Evolutionary conservation across 768 basidiomycete species (phyloP).

Genomic region (Imleria badia): DNA sequence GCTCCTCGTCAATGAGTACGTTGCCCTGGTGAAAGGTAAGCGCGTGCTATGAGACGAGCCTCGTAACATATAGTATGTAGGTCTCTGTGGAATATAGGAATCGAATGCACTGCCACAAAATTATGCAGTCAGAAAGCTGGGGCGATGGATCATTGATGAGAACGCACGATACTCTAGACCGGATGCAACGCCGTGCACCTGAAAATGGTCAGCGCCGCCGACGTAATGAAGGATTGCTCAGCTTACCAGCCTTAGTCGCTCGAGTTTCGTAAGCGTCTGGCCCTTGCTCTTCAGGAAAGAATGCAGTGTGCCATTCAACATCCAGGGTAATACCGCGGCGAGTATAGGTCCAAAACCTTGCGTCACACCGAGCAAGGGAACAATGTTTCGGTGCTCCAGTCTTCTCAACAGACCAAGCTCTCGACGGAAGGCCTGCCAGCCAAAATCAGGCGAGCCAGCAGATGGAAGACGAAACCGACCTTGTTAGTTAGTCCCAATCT

Average conservation of each 20-base stretch:
- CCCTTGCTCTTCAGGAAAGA: neutral
- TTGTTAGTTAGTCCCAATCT: neutral
- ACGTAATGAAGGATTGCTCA: neutral
- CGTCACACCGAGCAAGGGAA: neutral
- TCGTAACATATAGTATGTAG: neutral
- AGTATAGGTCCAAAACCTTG: neutral
- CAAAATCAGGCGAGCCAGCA: too few relatives aligned
- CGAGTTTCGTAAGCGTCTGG: neutral
- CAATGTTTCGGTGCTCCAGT: neutral
- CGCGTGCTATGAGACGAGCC: neutral
- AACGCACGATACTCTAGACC: constrained; percentile 1
- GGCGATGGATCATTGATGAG: neutral
- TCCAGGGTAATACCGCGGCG: neutral
- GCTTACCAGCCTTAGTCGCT: neutral
- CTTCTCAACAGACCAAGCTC: neutral
- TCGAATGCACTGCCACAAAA: neutral
- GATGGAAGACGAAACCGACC: neutral
- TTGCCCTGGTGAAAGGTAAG: neutral
- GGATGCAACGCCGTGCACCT: neutral
- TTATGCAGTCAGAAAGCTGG: neutral
- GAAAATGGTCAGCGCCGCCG: neutral
- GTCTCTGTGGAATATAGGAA: neutral
- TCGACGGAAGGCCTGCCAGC: neutral
- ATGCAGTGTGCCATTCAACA: neutral
- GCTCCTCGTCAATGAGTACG: neutral